A percentile compares a stretch with the other conserved stretches of the same genome.
Evolutionary conservation across 768 basidiomycete genomes (phyloP).

Genomic region (Xerocomellus chrysenteron): DNA sequence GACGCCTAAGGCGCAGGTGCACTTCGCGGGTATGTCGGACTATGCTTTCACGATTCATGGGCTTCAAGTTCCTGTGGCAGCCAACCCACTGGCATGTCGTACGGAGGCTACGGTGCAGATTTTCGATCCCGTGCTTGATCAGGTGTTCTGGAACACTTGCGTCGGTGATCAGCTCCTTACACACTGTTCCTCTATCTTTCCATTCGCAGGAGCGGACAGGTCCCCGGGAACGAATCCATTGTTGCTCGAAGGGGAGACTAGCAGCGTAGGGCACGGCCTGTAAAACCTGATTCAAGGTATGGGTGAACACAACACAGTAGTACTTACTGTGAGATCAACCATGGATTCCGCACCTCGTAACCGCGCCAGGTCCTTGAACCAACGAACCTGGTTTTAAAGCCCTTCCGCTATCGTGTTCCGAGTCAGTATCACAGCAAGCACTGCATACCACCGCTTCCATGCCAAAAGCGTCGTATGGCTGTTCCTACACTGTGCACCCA

Average conservation of each 20-base stretch:
- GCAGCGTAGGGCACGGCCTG: background rate
- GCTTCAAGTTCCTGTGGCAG: background rate
- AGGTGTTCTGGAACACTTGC: conserved; percentile 13
- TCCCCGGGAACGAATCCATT: background rate
- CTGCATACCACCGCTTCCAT: conserved; percentile 10
- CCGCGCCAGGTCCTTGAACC: background rate
- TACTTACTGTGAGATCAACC: background rate
- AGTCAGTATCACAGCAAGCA: conserved; percentile 16
- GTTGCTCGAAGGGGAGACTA: background rate
- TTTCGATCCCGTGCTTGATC: conserved; percentile 13
- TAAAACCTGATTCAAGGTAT: background rate
- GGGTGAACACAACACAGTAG: background rate
- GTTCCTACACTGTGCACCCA: too few species aligned
- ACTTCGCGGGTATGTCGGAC: conserved; percentile 16
- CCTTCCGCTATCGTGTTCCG: background rate
- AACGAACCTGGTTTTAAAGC: background rate
- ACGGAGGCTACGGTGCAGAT: background rate
- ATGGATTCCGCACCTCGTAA: background rate
- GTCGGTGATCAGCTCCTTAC: background rate
- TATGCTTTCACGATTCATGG: conserved; percentile 24
- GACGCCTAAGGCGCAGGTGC: conserved; percentile 12
- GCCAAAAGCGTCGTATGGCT: background rate
- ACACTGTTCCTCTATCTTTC: background rate
- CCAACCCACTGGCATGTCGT: conserved; percentile 12
- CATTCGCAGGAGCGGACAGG: conserved; percentile 1